Percentiles rank a stretch among this genome's conserved stretches.
These are phyloP conservation scores for Chytriomyces sp. DNA, from an alignment of 192 early-diverging fungal genomes.

Conservation along the genomic window DNA sequence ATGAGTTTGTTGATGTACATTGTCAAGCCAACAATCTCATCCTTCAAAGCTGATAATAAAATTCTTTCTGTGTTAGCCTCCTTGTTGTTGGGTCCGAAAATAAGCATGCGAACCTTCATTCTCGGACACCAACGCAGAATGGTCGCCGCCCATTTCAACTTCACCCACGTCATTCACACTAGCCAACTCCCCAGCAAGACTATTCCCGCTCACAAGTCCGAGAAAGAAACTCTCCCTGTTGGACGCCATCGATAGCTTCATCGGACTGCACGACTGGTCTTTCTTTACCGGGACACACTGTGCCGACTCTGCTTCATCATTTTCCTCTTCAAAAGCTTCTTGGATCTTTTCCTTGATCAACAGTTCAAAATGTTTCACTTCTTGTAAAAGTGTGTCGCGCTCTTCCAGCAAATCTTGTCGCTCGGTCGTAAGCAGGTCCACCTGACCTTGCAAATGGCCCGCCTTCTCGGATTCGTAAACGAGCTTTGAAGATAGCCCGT, in stretches of 20 bases:
- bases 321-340: background rate
- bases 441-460: background rate
- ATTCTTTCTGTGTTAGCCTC: background rate
- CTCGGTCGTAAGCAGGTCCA: background rate
- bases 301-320: too few species aligned
- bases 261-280: background rate
- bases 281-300: background rate
- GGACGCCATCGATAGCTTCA: background rate
- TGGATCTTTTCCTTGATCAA: background rate
- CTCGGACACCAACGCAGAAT: background rate
- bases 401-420: background rate
- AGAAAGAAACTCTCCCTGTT: background rate
- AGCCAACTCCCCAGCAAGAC: background rate
- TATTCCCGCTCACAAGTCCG: background rate
- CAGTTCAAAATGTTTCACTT: conserved; percentile 3
- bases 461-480: background rate
- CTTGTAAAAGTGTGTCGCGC: background rate
- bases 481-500: background rate
- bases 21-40: conserved; percentile 15
- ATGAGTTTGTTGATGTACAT: conserved; percentile 22
- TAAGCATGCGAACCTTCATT: conserved; percentile 7
- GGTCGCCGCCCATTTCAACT: background rate
- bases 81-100: background rate
- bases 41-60: conserved; percentile 1
- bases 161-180: background rate